phyloP scores from a whole-genome alignment of 306 rosid species.

The Quercus rubra region DNA sequence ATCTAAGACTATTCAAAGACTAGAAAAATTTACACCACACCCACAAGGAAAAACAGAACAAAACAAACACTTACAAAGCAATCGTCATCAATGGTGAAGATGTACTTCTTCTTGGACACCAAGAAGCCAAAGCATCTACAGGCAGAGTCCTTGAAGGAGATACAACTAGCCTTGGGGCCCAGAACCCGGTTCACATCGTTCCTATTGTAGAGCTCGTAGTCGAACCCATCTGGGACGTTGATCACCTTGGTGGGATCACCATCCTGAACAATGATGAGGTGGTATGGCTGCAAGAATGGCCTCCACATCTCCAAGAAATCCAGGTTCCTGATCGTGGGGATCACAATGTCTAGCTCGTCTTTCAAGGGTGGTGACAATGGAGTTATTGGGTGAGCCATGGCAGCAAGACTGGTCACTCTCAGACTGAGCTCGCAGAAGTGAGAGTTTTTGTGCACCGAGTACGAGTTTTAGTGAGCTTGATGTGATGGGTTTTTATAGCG shows the following conservation, averaged over 20 bases:
- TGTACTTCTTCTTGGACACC: constrained; percentile 50
- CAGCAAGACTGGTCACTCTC: no score
- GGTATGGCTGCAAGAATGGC: constrained; percentile 35
- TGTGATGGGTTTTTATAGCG: neutral
- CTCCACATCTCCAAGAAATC: constrained; percentile 48
- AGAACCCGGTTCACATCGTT: constrained; percentile 38
- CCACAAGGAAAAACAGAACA: neutral
- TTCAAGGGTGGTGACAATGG: constrained; percentile 19
- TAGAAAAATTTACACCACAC: no score
- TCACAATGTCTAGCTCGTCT: constrained; percentile 39
- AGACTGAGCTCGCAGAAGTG: neutral
- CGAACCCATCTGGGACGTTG: constrained; percentile 37
- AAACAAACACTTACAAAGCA: constrained; percentile 31
- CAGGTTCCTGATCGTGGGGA: constrained; percentile 38
- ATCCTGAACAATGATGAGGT: constrained; percentile 38
- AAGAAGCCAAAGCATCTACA: constrained; percentile 53
- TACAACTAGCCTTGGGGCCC: constrained; percentile 49
- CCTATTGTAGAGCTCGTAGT: constrained; percentile 44
- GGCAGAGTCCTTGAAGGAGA: constrained; percentile 53
- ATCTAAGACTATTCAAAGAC: no score
- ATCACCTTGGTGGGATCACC: constrained; percentile 36
- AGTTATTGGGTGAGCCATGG: neutral
- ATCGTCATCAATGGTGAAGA: constrained; percentile 49
- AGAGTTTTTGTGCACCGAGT: neutral
- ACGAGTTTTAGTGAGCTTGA: no score